Conservation (phyloP, 192 early-diverging fungal species). For the Pilaira anomala region DNA sequence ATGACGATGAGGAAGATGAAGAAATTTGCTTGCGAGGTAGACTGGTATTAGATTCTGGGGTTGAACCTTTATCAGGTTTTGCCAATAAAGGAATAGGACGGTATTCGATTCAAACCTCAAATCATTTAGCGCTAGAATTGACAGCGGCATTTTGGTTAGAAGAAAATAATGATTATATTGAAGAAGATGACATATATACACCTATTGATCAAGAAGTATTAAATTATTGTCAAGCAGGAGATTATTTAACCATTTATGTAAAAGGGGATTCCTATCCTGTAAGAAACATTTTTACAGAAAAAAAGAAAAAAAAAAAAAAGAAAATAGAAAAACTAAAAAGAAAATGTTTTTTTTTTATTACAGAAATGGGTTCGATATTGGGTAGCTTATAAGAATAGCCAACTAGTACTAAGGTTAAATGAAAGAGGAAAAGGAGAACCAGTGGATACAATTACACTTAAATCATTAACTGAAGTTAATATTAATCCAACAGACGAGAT, state of each 20-base stretch:
- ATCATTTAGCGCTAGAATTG: conserved; percentile 1
- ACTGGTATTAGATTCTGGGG: conserved; percentile 7
- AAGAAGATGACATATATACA: background rate
- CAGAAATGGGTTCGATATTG: conserved; percentile 12
- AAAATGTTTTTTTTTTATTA: too few species aligned
- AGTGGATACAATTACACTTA: background rate
- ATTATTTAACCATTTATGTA: conserved; percentile 13
- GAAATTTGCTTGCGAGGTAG: background rate
- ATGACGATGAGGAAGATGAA: background rate
- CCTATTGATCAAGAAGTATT: background rate
- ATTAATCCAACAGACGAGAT: conserved; percentile 3
- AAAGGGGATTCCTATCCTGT: conserved; percentile 3
- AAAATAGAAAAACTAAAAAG: background rate
- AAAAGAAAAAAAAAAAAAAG: background rate
- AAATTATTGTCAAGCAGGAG: conserved; percentile 3
- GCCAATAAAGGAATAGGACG: conserved; percentile 16
- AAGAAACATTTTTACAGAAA: background rate
- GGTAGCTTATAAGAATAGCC: conserved; percentile 1
- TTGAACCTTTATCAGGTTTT: background rate
- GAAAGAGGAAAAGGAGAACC: conserved; percentile 6
- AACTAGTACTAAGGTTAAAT: conserved; percentile 12
- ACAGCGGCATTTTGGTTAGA: conserved; percentile 10
- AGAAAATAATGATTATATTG: background rate
- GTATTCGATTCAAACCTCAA: background rate
- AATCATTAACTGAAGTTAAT: background rate